Evolutionary conservation across 768 basidiomycete genomes (phyloP).

Genomic region (Trametes elegans): DNA sequence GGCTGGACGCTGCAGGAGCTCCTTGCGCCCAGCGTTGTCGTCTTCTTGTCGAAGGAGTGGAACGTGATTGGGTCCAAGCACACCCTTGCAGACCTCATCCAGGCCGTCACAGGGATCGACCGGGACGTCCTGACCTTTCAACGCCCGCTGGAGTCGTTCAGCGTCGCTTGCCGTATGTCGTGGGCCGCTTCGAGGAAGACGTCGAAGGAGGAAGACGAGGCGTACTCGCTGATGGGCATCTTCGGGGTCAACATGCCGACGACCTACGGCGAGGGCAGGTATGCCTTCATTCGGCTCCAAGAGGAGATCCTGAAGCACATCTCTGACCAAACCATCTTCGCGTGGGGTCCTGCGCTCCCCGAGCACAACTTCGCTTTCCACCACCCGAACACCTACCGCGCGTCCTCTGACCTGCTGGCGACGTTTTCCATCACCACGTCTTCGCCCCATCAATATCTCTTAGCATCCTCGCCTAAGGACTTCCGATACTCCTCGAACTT

Average conservation of each 20-base stretch:
- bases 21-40: constrained; percentile 4
- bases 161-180: constrained; percentile 13
- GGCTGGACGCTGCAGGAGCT: constrained; percentile 19
- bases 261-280: constrained; percentile 12
- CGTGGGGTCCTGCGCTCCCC: constrained; percentile 1
- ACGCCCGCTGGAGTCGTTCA: not conserved
- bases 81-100: constrained; percentile 1
- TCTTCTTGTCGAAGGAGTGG: constrained; percentile 11
- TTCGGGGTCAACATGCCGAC: constrained; percentile 13
- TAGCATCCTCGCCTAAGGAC: constrained; percentile 3
- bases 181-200: constrained; percentile 14
- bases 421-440: not conserved
- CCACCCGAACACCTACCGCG: not conserved
- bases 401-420: not conserved
- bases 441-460: not conserved
- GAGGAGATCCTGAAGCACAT: constrained; percentile 14
- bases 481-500: not conserved
- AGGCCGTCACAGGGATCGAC: constrained; percentile 2
- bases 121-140: not conserved
- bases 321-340: constrained; percentile 14
- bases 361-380: not conserved
- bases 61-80: constrained; percentile 8
- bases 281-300: constrained; percentile 15
- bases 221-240: constrained; percentile 18
- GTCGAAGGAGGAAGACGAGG: constrained; percentile 11